These are phyloP conservation scores for Trichoderma sp. DNA, from an alignment of 2,329 filamentous ascomycete species.

Conservation along the genomic window DNA sequence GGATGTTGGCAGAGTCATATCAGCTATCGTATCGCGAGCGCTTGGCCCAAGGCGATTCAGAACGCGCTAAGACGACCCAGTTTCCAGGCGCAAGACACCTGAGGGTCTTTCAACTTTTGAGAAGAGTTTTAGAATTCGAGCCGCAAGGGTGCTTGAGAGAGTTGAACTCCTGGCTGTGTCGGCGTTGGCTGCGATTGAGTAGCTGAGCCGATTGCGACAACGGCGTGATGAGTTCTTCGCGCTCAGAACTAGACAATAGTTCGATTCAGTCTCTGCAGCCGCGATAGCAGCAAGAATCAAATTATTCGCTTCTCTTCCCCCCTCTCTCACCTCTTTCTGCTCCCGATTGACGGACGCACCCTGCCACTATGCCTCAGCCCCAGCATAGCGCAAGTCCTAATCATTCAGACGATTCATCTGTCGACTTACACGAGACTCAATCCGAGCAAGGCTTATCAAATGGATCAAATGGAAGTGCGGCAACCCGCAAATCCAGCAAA, in stretches of 20 bases:
- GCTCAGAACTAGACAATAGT: conserved; percentile 7
- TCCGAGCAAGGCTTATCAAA: conserved; percentile 10
- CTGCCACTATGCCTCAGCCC: conserved; percentile 15
- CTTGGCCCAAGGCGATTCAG: background rate
- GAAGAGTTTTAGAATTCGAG: background rate
- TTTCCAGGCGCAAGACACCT: background rate
- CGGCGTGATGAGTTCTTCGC: conserved; percentile 18
- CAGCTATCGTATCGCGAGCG: background rate
- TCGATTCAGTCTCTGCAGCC: conserved; percentile 3
- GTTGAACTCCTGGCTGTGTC: background rate
- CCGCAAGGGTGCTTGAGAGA: background rate
- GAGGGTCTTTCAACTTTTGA: background rate
- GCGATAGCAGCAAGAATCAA: conserved; percentile 1
- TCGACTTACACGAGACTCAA: conserved; percentile 16
- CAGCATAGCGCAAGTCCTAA: conserved; percentile 20
- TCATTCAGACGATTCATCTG: conserved; percentile 23
- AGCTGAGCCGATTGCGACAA: conserved; percentile 13
- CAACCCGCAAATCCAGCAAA: conserved; percentile 5
- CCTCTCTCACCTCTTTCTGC: background rate
- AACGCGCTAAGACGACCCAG: background rate
- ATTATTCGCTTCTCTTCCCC: too few species aligned
- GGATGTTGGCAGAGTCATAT: background rate
- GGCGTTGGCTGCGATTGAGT: conserved; percentile 3
- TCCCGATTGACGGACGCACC: background rate
- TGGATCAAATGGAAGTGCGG: background rate